Evolutionary conservation across 2,329 filamentous ascomycete species (phyloP), one percentile per base, ranked within the genome.

Genomic region (Cytospora schulzeri): DNA sequence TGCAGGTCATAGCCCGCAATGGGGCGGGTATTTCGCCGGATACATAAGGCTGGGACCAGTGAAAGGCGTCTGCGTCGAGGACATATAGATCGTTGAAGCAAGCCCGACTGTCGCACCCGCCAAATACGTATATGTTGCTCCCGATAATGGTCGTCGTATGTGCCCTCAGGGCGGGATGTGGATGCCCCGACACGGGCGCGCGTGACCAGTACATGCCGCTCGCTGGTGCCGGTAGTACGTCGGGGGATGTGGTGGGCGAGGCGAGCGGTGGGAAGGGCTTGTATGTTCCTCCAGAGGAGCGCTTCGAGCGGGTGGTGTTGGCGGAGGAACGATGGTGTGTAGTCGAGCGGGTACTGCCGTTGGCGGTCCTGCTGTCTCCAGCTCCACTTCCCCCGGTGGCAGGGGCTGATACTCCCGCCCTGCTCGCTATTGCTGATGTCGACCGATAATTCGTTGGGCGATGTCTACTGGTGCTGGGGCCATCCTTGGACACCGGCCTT

Each of bases 161-260:
- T 19, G 88, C 88, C 62, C 88, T 83, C 64, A 90, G 76, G 28
- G 85, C 82, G 19, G 85, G 84, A 71, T 88, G 86, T 48, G 85
- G 78, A 29, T 81, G 78, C 29, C 88, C 88, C 3, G 87, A 89
- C n/a, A 85, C 81, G 9, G 84, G 85, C 12, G 88, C 87, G 41
- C 81, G 82, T 60, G 86, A 89, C 87, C 88, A 90, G 77, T 91
- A 91, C 88, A 91, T 90, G 70, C 88, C 88, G 57, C 86, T 88
- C 22, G 88, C 84, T 29, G 88, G 88, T 19, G 88, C 87, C 3
- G 83, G 79, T 12, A 83, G 79, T 22, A 90, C 86, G 64, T 89
- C 83, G 7, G 85, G 82, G 1, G 84, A 84, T 29, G 81, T 83
- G 54, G 77, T 78, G 14, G 84, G 80, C 69, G 86, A 81, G 41